phyloP scores from a whole-genome alignment of 1,284 basidiomycete genomes.

The Ustanciosporium gigantosporum region DNA sequence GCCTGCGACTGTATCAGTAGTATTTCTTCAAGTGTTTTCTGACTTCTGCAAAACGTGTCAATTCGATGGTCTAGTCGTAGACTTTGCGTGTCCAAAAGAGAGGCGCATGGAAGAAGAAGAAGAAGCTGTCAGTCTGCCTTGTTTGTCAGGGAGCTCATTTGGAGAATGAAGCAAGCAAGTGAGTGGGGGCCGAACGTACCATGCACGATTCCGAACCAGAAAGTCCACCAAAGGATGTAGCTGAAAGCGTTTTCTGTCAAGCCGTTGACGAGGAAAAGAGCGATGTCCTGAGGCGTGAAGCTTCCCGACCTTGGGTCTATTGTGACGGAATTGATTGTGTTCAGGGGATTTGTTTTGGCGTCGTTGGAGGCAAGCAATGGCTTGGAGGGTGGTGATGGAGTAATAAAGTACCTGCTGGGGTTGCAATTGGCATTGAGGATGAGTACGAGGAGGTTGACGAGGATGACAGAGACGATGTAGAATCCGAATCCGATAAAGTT shows the following conservation, averaged over 20 bases:
- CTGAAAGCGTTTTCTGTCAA: constrained; percentile 52
- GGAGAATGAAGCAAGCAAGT: too few relatives aligned
- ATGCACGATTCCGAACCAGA: constrained; percentile 57
- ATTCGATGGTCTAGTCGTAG: too few relatives aligned
- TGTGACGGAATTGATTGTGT: background rate
- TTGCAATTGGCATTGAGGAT: constrained; percentile 31
- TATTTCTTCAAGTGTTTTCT: too few relatives aligned
- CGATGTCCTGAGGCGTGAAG: constrained; percentile 11
- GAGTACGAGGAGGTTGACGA: constrained; percentile 45
- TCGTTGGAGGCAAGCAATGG: constrained; percentile 4
- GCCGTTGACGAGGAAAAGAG: constrained; percentile 15
- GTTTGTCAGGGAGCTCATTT: too few relatives aligned
- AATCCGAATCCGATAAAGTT: constrained; percentile 55
- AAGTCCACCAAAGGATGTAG: constrained; percentile 59
- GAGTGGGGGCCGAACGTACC: constrained; percentile 40
- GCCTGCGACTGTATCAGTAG: too few relatives aligned
- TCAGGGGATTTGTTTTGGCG: constrained; percentile 3
- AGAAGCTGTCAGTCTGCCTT: too few relatives aligned
- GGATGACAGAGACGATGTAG: constrained; percentile 43
- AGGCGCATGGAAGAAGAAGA: too few relatives aligned
- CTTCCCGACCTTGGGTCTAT: constrained; percentile 22
- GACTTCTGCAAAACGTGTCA: too few relatives aligned
- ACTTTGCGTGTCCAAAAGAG: too few relatives aligned
- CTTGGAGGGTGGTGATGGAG: constrained; percentile 19
- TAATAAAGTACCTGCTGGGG: constrained; percentile 39